Conservation (phyloP, 108 stramenopile species). For the Tribonema minus region DNA sequence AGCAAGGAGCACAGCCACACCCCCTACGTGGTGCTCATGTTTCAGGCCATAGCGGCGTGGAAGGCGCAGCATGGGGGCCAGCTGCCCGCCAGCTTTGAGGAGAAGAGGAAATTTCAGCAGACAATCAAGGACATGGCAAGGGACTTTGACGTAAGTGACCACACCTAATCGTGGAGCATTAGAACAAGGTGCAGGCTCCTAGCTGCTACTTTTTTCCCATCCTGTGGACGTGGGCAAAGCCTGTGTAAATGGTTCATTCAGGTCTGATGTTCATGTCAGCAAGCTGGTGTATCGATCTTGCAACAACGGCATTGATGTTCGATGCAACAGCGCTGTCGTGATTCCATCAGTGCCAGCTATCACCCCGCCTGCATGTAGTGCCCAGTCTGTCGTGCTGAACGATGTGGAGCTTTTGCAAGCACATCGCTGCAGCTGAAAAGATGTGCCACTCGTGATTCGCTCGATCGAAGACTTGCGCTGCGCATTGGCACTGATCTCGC, state of each 20-base stretch:
- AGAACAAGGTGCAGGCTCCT: background rate
- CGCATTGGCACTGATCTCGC: too few relatives aligned
- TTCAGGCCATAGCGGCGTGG: constrained; percentile 11
- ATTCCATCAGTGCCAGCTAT: too few relatives aligned
- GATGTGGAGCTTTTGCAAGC: too few relatives aligned
- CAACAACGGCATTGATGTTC: too few relatives aligned
- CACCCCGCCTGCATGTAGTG: too few relatives aligned
- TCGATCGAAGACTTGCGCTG: too few relatives aligned
- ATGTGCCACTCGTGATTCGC: too few relatives aligned
- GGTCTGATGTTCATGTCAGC: background rate
- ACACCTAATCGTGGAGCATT: too few relatives aligned
- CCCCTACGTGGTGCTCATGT: constrained; percentile 7
- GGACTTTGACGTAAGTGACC: background rate
- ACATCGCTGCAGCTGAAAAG: too few relatives aligned
- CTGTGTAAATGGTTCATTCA: background rate
- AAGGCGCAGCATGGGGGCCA: constrained; percentile 12
- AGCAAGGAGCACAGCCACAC: constrained; percentile 22
- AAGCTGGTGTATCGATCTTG: too few relatives aligned
- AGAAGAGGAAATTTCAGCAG: constrained; percentile 30
- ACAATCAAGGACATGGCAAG: constrained; percentile 11
- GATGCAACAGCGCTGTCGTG: too few relatives aligned
- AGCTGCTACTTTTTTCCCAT: background rate
- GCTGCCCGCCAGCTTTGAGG: background rate
- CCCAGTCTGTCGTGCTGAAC: too few relatives aligned
- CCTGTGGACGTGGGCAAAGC: background rate